Percentiles rank a stretch among this genome's conserved stretches.
phyloP scores from a whole-genome alignment of 2,329 filamentous ascomycete genomes.

The Colletotrichum spinosum region DNA sequence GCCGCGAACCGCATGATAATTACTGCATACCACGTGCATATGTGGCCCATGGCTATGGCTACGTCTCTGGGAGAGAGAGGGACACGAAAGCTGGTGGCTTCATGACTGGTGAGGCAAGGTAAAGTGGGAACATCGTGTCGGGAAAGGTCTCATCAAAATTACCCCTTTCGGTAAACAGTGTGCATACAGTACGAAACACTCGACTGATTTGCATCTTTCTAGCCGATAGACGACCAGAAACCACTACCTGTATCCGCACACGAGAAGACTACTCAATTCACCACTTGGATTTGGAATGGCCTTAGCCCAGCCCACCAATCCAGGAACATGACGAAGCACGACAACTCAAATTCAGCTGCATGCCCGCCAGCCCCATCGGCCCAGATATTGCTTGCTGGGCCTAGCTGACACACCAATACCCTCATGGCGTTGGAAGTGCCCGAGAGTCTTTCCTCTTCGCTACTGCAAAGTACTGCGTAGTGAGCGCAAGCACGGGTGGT shows the following conservation, averaged over 20 bases:
- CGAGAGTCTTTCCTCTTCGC: neutral
- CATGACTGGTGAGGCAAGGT: too few species aligned
- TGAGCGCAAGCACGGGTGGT: too few species aligned
- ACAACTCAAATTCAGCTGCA: conserved; percentile 37
- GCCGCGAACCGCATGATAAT: too few species aligned
- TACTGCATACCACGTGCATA: too few species aligned
- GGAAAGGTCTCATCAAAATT: neutral
- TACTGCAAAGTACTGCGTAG: too few species aligned
- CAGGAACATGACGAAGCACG: conserved; percentile 17
- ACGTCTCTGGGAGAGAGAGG: too few species aligned
- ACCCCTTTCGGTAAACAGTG: conserved; percentile 25
- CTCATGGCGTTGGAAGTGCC: neutral
- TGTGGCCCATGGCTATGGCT: too few species aligned
- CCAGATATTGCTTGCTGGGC: conserved; percentile 20
- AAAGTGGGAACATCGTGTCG: too few species aligned
- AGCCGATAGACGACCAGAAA: too few species aligned
- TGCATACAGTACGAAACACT: conserved; percentile 3
- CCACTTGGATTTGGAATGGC: neutral
- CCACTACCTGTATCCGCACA: too few species aligned
- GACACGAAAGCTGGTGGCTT: too few species aligned
- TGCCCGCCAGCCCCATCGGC: conserved; percentile 9
- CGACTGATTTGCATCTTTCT: neutral
- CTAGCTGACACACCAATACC: conserved; percentile 27
- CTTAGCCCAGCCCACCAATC: neutral
- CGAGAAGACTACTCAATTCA: neutral